These are phyloP conservation scores for Saccharum hybrid DNA, from an alignment of 202 grass and related monocot genomes.

Conservation along the genomic window DNA sequence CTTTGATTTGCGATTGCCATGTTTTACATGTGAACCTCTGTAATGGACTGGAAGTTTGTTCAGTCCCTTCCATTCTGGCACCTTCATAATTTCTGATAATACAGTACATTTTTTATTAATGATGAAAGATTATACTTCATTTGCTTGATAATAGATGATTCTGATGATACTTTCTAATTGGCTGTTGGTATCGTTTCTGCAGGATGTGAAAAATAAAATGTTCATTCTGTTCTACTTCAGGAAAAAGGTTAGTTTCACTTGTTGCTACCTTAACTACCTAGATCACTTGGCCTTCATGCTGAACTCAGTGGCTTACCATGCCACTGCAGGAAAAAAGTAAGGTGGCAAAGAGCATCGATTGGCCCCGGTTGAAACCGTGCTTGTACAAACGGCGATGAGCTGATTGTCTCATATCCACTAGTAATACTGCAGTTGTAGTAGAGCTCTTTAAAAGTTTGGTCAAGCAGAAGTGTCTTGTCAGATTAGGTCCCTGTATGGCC, in stretches of 20 bases:
- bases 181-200: constrained; percentile 39
- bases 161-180: constrained; percentile 16
- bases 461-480: neutral
- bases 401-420: neutral
- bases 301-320: constrained; percentile 6
- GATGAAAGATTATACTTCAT: neutral
- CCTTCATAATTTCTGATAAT: constrained; percentile 11
- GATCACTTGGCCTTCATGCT: constrained; percentile 9
- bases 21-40: neutral
- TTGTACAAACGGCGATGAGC: constrained; percentile 75
- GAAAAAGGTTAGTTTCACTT: constrained; percentile 65
- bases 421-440: no score
- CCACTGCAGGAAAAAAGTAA: constrained; percentile 63
- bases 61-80: neutral
- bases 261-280: constrained; percentile 14
- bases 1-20: constrained; percentile 1
- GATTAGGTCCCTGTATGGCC: neutral
- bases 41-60: constrained; percentile 7
- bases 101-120: neutral
- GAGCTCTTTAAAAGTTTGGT: constrained; percentile 8
- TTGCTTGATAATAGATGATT: constrained; percentile 3
- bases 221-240: constrained; percentile 91
- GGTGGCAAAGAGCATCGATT: constrained; percentile 61
- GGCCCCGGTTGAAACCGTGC: constrained; percentile 84
- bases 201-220: constrained; percentile 95